Conservation (phyloP, 1,284 basidiomycete genomes). For the Boletellus deceptivus region DNA sequence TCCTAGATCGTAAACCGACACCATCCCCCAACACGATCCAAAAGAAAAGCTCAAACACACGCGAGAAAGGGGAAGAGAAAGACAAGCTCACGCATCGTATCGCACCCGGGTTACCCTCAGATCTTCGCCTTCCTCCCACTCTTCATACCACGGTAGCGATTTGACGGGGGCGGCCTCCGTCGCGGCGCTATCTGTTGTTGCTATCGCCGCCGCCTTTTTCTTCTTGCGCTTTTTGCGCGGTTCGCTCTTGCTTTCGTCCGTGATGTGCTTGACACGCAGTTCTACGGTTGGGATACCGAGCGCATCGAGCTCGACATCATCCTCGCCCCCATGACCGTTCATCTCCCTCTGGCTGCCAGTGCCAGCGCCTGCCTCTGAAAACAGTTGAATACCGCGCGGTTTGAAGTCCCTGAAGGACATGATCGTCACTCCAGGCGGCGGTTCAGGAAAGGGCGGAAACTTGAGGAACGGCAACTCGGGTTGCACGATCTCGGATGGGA, state of each 20-base stretch:
- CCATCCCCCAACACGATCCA: not conserved
- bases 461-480: slow-evolving; percentile 25
- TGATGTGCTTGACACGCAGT: slow-evolving; percentile 51
- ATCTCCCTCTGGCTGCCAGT: slow-evolving; percentile 4
- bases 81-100: slow-evolving; percentile 45
- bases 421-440: slow-evolving; percentile 52
- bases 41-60: not conserved
- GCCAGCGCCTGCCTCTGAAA: slow-evolving; percentile 16
- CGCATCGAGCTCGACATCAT: slow-evolving; percentile 54
- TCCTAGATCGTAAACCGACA: slow-evolving; percentile 31
- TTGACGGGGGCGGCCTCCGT: slow-evolving; percentile 26
- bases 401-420: slow-evolving; percentile 59
- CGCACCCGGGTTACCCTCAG: slow-evolving; percentile 31
- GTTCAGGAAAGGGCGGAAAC: slow-evolving; percentile 63
- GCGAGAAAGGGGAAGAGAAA: not conserved
- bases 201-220: slow-evolving; percentile 35
- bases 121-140: slow-evolving; percentile 59
- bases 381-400: slow-evolving; percentile 56
- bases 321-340: slow-evolving; percentile 38
- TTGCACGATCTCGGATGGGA: not conserved
- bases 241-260: slow-evolving; percentile 47
- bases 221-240: slow-evolving; percentile 37
- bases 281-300: slow-evolving; percentile 62
- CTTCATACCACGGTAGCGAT: slow-evolving; percentile 56
- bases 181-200: slow-evolving; percentile 6